Conservation (phyloP, 2,329 filamentous ascomycete genomes). For the Exophiala bonariae region DNA sequence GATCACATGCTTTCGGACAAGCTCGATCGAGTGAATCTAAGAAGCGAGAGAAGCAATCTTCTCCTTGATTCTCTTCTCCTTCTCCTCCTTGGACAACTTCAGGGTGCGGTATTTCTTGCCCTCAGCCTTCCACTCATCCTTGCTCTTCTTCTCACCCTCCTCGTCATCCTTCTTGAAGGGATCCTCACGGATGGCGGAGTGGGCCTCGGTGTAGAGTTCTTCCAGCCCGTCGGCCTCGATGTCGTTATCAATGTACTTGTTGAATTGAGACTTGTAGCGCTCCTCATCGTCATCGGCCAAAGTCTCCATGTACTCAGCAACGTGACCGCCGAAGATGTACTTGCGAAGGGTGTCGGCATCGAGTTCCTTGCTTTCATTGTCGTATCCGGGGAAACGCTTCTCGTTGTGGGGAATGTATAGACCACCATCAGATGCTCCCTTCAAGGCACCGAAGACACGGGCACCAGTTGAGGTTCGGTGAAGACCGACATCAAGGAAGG, state of each 20-base stretch:
- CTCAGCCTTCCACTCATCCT: constrained; percentile 96
- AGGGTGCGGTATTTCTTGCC: constrained; percentile 79
- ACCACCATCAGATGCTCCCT: constrained; percentile 98
- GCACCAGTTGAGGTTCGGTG: constrained; percentile 96
- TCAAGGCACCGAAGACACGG: constrained; percentile 98
- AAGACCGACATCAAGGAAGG: constrained; percentile 96
- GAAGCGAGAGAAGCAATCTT: constrained; percentile 78
- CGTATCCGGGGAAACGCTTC: constrained; percentile 99
- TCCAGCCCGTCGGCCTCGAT: constrained; percentile 95
- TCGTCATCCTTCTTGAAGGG: constrained; percentile 88
- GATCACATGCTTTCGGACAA: too few species aligned
- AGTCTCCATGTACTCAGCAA: constrained; percentile 99
- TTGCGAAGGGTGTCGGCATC: constrained; percentile 95
- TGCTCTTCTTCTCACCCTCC: constrained; percentile 83
- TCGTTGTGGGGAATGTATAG: constrained; percentile 97
- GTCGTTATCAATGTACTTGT: constrained; percentile 95
- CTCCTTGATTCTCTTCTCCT: constrained; percentile 77
- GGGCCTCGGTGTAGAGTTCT: constrained; percentile 92
- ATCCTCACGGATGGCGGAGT: constrained; percentile 95
- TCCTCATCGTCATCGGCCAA: constrained; percentile 99
- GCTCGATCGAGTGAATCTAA: constrained; percentile 29
- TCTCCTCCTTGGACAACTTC: constrained; percentile 84
- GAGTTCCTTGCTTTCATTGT: constrained; percentile 96
- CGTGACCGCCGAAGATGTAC: constrained; percentile 98
- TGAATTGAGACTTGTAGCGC: constrained; percentile 98